Evolutionary conservation across 2,329 filamentous ascomycete species (phyloP), one percentile per base, ranked within the genome.

Genomic region (Thielaviopsis cerberus): DNA sequence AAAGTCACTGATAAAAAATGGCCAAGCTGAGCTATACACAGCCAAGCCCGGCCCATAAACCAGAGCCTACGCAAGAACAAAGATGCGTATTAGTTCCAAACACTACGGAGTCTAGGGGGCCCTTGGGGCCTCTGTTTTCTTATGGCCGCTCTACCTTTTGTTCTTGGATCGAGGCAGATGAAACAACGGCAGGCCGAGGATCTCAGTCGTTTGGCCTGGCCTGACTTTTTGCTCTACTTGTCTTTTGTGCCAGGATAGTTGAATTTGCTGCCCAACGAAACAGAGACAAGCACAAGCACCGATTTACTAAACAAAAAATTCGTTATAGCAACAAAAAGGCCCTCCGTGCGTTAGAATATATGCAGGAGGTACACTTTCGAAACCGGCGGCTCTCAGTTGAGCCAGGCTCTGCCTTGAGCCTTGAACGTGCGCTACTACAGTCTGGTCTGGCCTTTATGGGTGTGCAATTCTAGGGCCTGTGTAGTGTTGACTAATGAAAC

Each of bases 281-380:
- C n/a, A 22, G 20, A 17, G n/a, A 48, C 41, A n/a, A n/a, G n/a
- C n/a, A n/a, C n/a, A n/a, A n/a, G n/a, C n/a, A n/a, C n/a, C n/a
- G n/a, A n/a, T n/a, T n/a, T n/a, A n/a, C n/a, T n/a, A n/a, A n/a
- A 55, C 27, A 59, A n/a, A 27, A 27, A 59, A 26, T n/a, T n/a
- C n/a, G n/a, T 22, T 30, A 59, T 25, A 58, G 17, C 22, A 54
- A 50, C 51, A 54, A 55, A 51, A 55, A 54, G 54, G 25, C 22
- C 41, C n/a, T 22, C 41, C 41, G 41, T 48, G 41, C 41, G 41
- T 48, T 48, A 22, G 13, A 45, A 48, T 22, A 48, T 48, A 48
- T 48, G 41, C 41, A 48, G 41, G 41, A 48, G 41, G 8, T 20
- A 7, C n/a, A 48, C 41, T 48, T 48, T 48, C 41, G 41, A 48